Evolutionary conservation across 192 early-diverging fungal genomes (phyloP).

Genomic region (Lobosporangium transversale): DNA sequence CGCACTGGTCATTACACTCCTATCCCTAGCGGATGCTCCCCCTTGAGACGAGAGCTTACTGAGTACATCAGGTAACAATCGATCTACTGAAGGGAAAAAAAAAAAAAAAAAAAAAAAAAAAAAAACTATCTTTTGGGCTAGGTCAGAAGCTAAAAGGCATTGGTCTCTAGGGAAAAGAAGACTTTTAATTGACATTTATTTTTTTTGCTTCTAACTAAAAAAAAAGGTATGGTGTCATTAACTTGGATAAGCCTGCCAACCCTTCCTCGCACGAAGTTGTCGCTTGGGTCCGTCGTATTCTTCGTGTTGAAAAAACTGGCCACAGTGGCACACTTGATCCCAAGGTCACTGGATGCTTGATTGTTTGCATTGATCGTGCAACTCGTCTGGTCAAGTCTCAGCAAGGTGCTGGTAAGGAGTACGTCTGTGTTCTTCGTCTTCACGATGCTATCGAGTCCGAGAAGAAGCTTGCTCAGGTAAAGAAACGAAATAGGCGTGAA

Average conservation of each 20-base stretch:
- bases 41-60: conserved; percentile 90
- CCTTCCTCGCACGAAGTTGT: conserved; percentile 99
- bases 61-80: conserved; percentile 79
- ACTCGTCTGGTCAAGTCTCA: conserved; percentile 99
- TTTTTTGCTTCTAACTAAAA: too few relatives aligned
- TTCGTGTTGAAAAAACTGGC: conserved; percentile 97
- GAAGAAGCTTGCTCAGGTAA: conserved; percentile 81
- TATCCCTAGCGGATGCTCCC: conserved; percentile 93
- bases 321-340: conserved; percentile 99
- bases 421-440: conserved; percentile 94
- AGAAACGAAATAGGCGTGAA: too few relatives aligned
- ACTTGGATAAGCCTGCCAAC: conserved; percentile 99
- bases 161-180: too few relatives aligned
- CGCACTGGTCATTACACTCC: conserved; percentile 98
- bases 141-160: too few relatives aligned
- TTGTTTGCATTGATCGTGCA: conserved; percentile 98
- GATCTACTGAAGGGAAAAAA: too few relatives aligned
- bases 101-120: too few relatives aligned
- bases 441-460: conserved; percentile 94
- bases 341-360: conserved; percentile 99
- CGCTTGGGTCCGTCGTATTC: conserved; percentile 98
- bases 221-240: conserved; percentile 98
- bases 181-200: too few relatives aligned
- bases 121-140: too few relatives aligned
- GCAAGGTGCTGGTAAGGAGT: conserved; percentile 99